Conservation (phyloP, 768 basidiomycete genomes). For the Hortiboletus campestris region DNA sequence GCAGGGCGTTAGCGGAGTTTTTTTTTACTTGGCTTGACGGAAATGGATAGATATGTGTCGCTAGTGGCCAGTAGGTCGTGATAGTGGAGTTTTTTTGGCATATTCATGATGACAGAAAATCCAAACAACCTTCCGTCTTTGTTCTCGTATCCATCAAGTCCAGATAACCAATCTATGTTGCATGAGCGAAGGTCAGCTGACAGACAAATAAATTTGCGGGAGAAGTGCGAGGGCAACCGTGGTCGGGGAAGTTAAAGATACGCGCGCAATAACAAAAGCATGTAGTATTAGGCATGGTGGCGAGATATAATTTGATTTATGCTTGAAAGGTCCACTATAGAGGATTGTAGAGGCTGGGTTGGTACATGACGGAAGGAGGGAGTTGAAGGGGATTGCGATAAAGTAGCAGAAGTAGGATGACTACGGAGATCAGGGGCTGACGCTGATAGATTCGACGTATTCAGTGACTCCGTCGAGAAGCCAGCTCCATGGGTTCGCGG, state of each 20-base stretch:
- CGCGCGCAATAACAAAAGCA: conserved; percentile 20
- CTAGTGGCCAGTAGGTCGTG: conserved; percentile 11
- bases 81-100: conserved; percentile 8
- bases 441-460: conserved; percentile 17
- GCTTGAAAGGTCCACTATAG: conserved; percentile 24
- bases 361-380: conserved; percentile 11
- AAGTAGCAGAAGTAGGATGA: conserved; percentile 8
- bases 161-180: not conserved
- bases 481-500: conserved; percentile 10
- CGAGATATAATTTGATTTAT: conserved; percentile 24
- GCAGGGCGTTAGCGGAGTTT: conserved; percentile 14
- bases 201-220: conserved; percentile 2
- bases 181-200: not conserved
- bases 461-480: conserved; percentile 4
- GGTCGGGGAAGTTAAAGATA: conserved; percentile 20
- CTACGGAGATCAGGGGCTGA: conserved; percentile 28
- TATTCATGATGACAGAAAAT: conserved; percentile 6
- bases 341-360: conserved; percentile 10
- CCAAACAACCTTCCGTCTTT: not conserved
- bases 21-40: conserved; percentile 11
- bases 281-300: conserved; percentile 12
- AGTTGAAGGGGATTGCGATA: conserved; percentile 10
- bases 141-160: not conserved
- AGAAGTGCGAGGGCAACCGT: not conserved
- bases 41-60: conserved; percentile 20